These are phyloP conservation scores for Hyphodiscus hymeniophilus DNA, from an alignment of 495 filamentous ascomycete species.

Conservation along the genomic window DNA sequence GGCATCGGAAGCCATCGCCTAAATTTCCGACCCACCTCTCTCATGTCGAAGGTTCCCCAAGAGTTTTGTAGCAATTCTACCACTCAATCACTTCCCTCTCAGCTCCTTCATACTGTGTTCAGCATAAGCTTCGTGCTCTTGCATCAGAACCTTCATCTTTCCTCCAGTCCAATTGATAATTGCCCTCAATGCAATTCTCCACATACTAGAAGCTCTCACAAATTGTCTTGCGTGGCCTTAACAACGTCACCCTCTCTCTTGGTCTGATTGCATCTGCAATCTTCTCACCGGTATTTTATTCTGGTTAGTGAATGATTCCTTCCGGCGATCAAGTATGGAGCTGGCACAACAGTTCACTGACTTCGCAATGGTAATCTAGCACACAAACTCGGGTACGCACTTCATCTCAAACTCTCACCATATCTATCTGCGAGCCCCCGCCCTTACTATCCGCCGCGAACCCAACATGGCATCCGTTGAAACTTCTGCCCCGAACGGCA, in stretches of 20 bases:
- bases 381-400: neutral
- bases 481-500: conserved; percentile 6
- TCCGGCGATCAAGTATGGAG: neutral
- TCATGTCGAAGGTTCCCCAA: neutral
- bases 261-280: conserved; percentile 10
- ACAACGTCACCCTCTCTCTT: conserved; percentile 7
- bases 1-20: too few species aligned
- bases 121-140: conserved; percentile 20
- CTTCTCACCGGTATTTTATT: conserved; percentile 1
- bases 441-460: neutral
- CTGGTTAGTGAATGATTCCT: conserved; percentile 9
- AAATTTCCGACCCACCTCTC: too few species aligned
- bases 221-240: conserved; percentile 21
- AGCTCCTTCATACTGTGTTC: conserved; percentile 13
- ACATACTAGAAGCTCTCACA: conserved; percentile 6
- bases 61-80: conserved; percentile 1
- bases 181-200: conserved; percentile 18
- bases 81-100: conserved; percentile 3
- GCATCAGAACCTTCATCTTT: conserved; percentile 13
- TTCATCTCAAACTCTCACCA: neutral
- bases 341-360: neutral
- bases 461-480: conserved; percentile 17
- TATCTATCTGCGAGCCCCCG: neutral
- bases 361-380: neutral
- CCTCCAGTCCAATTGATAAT: conserved; percentile 7